A percentile compares a stretch with the other conserved stretches of the same genome.
These are phyloP conservation scores for Fusarium verrucosum DNA, from an alignment of 2,329 filamentous ascomycete genomes.

Conservation along the genomic window DNA sequence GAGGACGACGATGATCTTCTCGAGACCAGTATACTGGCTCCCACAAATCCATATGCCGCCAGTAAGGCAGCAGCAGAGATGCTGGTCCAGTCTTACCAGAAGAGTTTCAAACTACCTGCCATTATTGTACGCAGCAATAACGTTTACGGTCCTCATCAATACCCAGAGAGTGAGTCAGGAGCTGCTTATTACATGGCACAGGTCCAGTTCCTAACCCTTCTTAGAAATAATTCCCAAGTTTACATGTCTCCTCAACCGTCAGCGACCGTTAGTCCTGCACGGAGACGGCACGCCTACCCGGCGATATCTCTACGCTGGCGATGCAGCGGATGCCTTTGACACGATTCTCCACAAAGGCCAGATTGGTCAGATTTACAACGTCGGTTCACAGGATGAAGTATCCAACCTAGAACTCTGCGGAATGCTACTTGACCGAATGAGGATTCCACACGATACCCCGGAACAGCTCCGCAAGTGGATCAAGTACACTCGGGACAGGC, in stretches of 20 bases:
- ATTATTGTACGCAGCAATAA: slow-evolving; percentile 87
- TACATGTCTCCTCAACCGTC: slow-evolving; percentile 73
- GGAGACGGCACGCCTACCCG: slow-evolving; percentile 79
- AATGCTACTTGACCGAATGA: slow-evolving; percentile 70
- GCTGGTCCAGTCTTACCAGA: slow-evolving; percentile 86
- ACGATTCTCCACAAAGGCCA: slow-evolving; percentile 82
- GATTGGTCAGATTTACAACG: slow-evolving; percentile 82
- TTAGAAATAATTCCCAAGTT: slow-evolving; percentile 87
- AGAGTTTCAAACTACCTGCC: slow-evolving; percentile 81
- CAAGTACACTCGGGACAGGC: slow-evolving; percentile 79
- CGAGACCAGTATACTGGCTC: slow-evolving; percentile 78
- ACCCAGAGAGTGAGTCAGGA: slow-evolving; percentile 74
- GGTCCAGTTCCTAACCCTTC: slow-evolving; percentile 1
- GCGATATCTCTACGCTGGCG: slow-evolving; percentile 80
- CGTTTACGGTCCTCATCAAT: slow-evolving; percentile 86
- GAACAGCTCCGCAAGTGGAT: slow-evolving; percentile 71
- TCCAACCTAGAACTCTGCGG: slow-evolving; percentile 76
- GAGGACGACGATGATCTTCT: slow-evolving; percentile 75
- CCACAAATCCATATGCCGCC: slow-evolving; percentile 84
- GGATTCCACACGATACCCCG: slow-evolving; percentile 59
- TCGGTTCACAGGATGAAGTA: slow-evolving; percentile 80
- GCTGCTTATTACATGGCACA: not conserved
- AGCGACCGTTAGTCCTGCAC: slow-evolving; percentile 75
- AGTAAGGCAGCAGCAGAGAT: slow-evolving; percentile 86
- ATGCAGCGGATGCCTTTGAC: slow-evolving; percentile 84